Conservation (phyloP, 805 yeast species). For the Deakozyma indianensis region DNA sequence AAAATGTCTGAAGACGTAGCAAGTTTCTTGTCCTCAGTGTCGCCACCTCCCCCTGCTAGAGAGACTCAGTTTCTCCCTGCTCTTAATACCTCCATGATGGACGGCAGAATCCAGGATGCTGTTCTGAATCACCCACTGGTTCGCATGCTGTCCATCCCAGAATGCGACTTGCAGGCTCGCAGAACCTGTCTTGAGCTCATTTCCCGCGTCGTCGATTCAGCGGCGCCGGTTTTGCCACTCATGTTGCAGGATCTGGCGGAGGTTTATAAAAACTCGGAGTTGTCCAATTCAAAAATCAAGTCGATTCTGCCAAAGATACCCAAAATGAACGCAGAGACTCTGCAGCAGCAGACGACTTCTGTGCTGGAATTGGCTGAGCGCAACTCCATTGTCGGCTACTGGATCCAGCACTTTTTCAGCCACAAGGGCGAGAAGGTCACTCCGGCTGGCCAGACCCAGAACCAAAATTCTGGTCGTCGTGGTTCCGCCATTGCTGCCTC, state of each 20-base stretch:
- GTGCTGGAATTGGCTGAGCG: conserved; percentile 12
- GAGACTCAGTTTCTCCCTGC: conserved; percentile 9
- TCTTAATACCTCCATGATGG: conserved; percentile 16
- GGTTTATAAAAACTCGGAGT: conserved; percentile 1
- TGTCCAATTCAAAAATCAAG: not conserved
- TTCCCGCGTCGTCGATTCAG: conserved; percentile 12
- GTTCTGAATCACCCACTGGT: conserved; percentile 16
- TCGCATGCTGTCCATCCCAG: conserved; percentile 15
- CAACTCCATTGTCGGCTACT: conserved; percentile 11
- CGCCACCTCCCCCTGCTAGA: not conserved
- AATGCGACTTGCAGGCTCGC: conserved; percentile 16
- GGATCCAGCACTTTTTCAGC: conserved; percentile 13
- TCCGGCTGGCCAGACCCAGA: not conserved
- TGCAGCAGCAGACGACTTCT: conserved; percentile 8
- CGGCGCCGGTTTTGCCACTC: conserved; percentile 14
- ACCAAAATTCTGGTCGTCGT: not conserved
- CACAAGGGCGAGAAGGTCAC: conserved; percentile 6
- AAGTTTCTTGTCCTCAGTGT: not conserved
- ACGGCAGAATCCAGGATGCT: conserved; percentile 17
- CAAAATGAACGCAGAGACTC: conserved; percentile 9
- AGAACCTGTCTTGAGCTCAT: conserved; percentile 12
- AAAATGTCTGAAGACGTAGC: conserved; percentile 1
- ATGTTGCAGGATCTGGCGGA: conserved; percentile 12
- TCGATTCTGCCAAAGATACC: not conserved
- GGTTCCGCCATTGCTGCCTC: not conserved